Evolutionary conservation across 345 rosid genomes (phyloP).

Genomic region (Salix koriyanagi): DNA sequence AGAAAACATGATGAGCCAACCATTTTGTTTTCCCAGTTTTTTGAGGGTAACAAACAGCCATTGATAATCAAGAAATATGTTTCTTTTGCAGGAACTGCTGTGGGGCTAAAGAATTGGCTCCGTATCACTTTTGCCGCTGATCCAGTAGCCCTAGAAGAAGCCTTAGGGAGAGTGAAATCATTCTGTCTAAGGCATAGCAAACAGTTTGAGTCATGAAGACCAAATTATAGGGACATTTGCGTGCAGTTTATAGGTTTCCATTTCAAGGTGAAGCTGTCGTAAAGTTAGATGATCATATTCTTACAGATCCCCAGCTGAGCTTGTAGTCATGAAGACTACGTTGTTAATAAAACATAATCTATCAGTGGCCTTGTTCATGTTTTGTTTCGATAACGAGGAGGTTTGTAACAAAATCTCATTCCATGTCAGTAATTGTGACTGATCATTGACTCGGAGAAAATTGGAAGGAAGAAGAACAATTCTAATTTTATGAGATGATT

Average conservation of each 20-base stretch:
- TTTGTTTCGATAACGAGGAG: too few species aligned
- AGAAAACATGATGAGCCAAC: neutral
- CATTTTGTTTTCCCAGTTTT: neutral
- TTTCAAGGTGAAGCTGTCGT: too few species aligned
- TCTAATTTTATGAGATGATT: too few species aligned
- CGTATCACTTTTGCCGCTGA: conserved; percentile 83
- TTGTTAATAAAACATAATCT: neutral
- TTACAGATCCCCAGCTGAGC: neutral
- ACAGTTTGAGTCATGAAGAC: neutral
- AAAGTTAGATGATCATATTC: neutral
- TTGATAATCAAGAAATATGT: neutral
- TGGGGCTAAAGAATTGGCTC: conserved; percentile 77
- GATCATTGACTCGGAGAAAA: too few species aligned
- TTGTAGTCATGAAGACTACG: too few species aligned
- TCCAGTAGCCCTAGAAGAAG: conserved; percentile 63
- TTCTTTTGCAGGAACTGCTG: conserved; percentile 62
- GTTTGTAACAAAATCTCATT: too few species aligned
- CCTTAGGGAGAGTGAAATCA: conserved; percentile 53
- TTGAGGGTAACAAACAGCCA: neutral
- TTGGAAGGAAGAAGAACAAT: too few species aligned
- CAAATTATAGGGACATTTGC: neutral
- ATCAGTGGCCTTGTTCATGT: too few species aligned
- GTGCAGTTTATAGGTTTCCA: too few species aligned
- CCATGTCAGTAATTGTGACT: too few species aligned
- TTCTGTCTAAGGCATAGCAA: conserved; percentile 66